Conservation (phyloP, 192 early-diverging fungal genomes). For the Coemansia sp. region DNA sequence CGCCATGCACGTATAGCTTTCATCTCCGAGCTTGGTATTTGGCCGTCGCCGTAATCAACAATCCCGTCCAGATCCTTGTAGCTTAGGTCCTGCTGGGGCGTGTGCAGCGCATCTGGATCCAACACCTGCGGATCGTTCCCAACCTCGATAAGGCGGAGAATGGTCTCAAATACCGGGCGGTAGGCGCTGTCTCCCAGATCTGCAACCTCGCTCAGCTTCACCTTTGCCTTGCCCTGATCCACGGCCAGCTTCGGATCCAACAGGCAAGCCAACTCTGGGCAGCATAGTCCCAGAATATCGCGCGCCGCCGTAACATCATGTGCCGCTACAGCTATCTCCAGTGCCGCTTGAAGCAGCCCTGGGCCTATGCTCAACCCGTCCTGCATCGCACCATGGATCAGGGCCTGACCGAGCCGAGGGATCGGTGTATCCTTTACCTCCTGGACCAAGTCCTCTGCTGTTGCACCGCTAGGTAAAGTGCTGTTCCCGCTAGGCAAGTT, state of each 20-base stretch:
- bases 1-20: constrained; percentile 13
- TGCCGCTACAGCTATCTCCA: constrained; percentile 4
- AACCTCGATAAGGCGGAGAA: constrained; percentile 11
- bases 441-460: constrained; percentile 5
- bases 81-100: constrained; percentile 4
- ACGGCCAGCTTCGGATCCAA: constrained; percentile 17
- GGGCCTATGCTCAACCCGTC: constrained; percentile 4
- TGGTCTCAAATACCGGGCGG: constrained; percentile 2
- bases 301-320: constrained; percentile 23
- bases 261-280: constrained; percentile 15
- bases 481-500: constrained; percentile 14
- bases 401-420: constrained; percentile 11
- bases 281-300: constrained; percentile 21
- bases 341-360: constrained; percentile 4
- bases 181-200: constrained; percentile 1
- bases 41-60: background rate
- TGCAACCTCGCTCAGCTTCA: background rate
- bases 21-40: background rate
- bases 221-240: background rate
- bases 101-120: background rate
- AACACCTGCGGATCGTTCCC: constrained; percentile 16
- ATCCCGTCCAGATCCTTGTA: constrained; percentile 22
- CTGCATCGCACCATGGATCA: constrained; percentile 20
- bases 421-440: constrained; percentile 6
- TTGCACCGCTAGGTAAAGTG: background rate